Evolutionary conservation across 345 rosid species (phyloP).

Genomic region (Cardamine resedifolia): DNA sequence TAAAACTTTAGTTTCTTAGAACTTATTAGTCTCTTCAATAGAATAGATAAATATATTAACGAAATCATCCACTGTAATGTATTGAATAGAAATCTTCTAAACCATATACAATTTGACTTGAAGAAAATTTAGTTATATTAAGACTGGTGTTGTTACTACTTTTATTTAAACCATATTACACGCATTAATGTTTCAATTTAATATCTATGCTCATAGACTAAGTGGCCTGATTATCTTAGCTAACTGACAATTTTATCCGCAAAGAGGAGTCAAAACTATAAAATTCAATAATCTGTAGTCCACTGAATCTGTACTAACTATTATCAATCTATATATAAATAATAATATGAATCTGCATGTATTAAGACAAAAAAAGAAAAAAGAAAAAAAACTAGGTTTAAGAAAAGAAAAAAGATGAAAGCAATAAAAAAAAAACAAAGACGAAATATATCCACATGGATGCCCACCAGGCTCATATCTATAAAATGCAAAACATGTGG

Average conservation of each 20-base stretch:
- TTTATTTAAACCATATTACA: not conserved
- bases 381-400: not conserved
- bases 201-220: conserved; percentile 10
- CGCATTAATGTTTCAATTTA: conserved; percentile 18
- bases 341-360: not conserved
- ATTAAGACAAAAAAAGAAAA: too few species aligned
- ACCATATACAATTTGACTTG: not conserved
- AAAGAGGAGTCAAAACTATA: conserved; percentile 21
- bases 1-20: not conserved
- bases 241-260: conserved; percentile 9
- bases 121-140: too few species aligned
- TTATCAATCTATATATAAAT: not conserved
- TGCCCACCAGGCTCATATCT: conserved; percentile 26
- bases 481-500: conserved; percentile 39
- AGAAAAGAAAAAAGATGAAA: not conserved
- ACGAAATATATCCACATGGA: conserved; percentile 34
- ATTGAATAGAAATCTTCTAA: not conserved
- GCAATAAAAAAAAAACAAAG: not conserved
- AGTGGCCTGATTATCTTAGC: not conserved
- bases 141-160: not conserved
- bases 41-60: not conserved
- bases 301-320: conserved; percentile 13
- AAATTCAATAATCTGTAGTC: not conserved
- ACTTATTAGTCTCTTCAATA: not conserved
- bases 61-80: not conserved